Evolutionary conservation across 2,329 filamentous ascomycete species (phyloP).

Genomic region (Apiospora saccharicola): DNA sequence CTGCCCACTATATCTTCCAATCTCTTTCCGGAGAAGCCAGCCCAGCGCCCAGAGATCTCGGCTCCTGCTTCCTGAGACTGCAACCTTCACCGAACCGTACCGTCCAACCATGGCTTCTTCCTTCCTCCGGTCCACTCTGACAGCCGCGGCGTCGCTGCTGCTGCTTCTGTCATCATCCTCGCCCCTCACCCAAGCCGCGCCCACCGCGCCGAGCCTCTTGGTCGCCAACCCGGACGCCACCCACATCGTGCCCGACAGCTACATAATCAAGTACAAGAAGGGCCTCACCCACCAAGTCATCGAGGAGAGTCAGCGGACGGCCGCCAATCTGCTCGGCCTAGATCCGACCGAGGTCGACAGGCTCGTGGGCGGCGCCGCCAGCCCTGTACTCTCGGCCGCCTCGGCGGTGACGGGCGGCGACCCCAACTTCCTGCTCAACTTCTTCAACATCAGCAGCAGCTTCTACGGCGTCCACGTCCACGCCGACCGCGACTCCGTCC

Average conservation of each 20-base stretch:
- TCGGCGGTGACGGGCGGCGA: too few relatives aligned
- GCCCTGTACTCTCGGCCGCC: background rate
- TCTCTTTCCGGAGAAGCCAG: background rate
- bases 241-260: constrained; percentile 15
- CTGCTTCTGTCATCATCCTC: background rate
- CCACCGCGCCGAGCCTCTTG: background rate
- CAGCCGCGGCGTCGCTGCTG: constrained; percentile 4
- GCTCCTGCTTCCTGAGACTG: background rate
- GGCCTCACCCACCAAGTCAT: background rate
- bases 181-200: background rate
- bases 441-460: constrained; percentile 16
- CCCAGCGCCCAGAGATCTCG: too few relatives aligned
- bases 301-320: background rate
- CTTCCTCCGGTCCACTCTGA: background rate
- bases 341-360: too few relatives aligned
- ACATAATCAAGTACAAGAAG: constrained; percentile 20
- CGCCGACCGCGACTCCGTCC: background rate
- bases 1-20: background rate
- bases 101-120: constrained; percentile 16
- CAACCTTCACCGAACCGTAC: background rate
- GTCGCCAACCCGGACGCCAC: constrained; percentile 17
- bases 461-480: constrained; percentile 19
- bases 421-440: background rate
- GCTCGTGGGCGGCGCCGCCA: background rate
- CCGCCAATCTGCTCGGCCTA: background rate